Base-by-base conservation (phyloP, 2,329 filamentous ascomycete genomes). In the Ceratocystis lukuohia region DNA sequence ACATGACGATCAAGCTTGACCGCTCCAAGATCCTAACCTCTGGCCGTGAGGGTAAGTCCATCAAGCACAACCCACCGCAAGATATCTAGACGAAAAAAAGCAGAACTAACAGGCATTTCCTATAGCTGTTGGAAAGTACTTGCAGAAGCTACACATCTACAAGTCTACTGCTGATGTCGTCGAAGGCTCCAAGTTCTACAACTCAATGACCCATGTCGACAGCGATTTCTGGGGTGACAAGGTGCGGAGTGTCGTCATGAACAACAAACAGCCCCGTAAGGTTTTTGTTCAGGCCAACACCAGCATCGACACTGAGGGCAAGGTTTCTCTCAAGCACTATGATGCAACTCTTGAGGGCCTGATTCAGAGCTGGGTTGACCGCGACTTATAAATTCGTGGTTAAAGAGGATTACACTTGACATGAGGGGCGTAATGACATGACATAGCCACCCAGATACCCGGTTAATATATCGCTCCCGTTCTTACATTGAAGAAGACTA, bases 221-320 rank as follows among this genome's bases (percentile, higher is more conserved):
- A 77, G 85, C 64, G 87, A 89, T 48, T 96, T 89, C 78, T 96
- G 90, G 83, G 91, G 88, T 66, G 85, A 83, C 70, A 88, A 87
- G 76, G 84, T 96, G 30, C 82, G 93, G 66, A 84, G 88, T 61
- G 82, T 89, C 68, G 88, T 93, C 28, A 76, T 93, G 53, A 80
- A 81, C 71, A 88, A 89, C 76, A 90, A 90, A 78, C 88, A 89
- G 76, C 88, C 89, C n/a, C 79, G 88, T 68, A 92, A 92, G 79
- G 87, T 96, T 57, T 96, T 96, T 77, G 91, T 96, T 65, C 92
- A 96, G 78, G 91, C 90, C 68, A 97, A 96, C 75, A 96, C 93
- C 0, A 82, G 86, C 66, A 73, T 94, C 50, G 84, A 88, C 69
- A 77, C 81, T 12, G 84, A 82, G 0, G 89, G 88, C 67, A 83